These are phyloP conservation scores for Lasiodiplodia hormozganensis DNA, from an alignment of 2,329 filamentous ascomycete species.

Conservation along the genomic window DNA sequence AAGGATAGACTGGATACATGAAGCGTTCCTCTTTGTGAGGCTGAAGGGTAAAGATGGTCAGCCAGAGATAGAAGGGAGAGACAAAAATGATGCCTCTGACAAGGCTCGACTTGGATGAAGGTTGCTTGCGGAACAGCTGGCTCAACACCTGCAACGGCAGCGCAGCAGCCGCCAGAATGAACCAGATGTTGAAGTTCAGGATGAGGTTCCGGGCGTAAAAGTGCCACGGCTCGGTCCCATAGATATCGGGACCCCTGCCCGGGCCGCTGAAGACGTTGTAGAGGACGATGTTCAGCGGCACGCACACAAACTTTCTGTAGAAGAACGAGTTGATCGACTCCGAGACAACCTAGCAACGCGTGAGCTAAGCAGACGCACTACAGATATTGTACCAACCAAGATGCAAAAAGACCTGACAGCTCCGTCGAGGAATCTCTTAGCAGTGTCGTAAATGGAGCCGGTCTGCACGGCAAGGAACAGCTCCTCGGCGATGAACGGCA, in stretches of 20 bases:
- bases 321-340: conserved; percentile 80
- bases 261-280: conserved; percentile 91
- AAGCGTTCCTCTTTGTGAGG: conserved; percentile 98
- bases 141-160: conserved; percentile 79
- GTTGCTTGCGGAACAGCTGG: conserved; percentile 67
- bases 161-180: conserved; percentile 76
- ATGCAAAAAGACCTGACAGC: conserved; percentile 69
- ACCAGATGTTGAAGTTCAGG: conserved; percentile 97
- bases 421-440: conserved; percentile 71
- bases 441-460: conserved; percentile 65
- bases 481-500: conserved; percentile 84
- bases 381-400: conserved; percentile 61
- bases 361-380: neutral
- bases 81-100: conserved; percentile 80
- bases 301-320: conserved; percentile 78
- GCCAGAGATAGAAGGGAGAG: conserved; percentile 91
- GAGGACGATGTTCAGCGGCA: conserved; percentile 90
- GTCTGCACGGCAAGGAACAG: conserved; percentile 60
- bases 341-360: conserved; percentile 65
- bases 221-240: conserved; percentile 95
- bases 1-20: conserved; percentile 97
- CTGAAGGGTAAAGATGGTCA: conserved; percentile 87
- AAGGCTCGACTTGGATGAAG: conserved; percentile 70
- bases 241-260: conserved; percentile 84
- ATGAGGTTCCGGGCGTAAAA: conserved; percentile 93